Percentiles rank a stretch among this genome's conserved stretches.
These are phyloP conservation scores for Wickerhamiella kazuoi DNA, from an alignment of 805 yeast species.

Conservation along the genomic window DNA sequence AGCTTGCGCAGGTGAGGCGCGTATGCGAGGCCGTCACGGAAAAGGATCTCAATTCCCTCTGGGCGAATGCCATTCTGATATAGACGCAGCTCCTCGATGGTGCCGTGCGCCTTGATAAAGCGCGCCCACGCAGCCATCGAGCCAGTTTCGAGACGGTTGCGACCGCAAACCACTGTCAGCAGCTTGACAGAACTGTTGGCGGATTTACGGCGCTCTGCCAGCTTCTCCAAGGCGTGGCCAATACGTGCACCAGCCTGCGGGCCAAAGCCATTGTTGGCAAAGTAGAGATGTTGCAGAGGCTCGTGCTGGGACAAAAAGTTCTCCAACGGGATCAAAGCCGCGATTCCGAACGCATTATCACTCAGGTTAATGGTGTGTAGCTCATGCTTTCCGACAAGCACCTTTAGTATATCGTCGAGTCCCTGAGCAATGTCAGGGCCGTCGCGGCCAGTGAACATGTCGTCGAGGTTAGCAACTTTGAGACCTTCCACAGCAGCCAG, in stretches of 20 bases:
- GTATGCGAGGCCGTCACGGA: conserved; percentile 50
- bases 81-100: conserved; percentile 54
- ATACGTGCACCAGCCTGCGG: conserved; percentile 94
- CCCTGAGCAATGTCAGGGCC: conserved; percentile 88
- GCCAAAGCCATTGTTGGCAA: conserved; percentile 95
- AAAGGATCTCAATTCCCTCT: conserved; percentile 62
- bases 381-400: conserved; percentile 48
- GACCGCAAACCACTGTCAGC: conserved; percentile 77
- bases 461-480: conserved; percentile 65
- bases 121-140: conserved; percentile 70
- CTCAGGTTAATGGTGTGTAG: conserved; percentile 64
- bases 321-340: conserved; percentile 82
- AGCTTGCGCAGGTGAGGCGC: conserved; percentile 45
- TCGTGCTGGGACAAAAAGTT: conserved; percentile 55
- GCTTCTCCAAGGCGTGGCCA: conserved; percentile 63
- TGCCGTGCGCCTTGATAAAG: conserved; percentile 65
- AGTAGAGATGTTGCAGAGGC: conserved; percentile 66
- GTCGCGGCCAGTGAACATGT: conserved; percentile 78
- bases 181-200: conserved; percentile 36
- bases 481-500: conserved; percentile 26
- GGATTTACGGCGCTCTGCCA: conserved; percentile 38
- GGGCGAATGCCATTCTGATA: conserved; percentile 98
- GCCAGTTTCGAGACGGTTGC: conserved; percentile 93
- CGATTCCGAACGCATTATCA: conserved; percentile 94
- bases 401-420: conserved; percentile 52